These are phyloP conservation scores for Albatrellus sp. DNA, from an alignment of 1,284 basidiomycete species.

Conservation along the genomic window DNA sequence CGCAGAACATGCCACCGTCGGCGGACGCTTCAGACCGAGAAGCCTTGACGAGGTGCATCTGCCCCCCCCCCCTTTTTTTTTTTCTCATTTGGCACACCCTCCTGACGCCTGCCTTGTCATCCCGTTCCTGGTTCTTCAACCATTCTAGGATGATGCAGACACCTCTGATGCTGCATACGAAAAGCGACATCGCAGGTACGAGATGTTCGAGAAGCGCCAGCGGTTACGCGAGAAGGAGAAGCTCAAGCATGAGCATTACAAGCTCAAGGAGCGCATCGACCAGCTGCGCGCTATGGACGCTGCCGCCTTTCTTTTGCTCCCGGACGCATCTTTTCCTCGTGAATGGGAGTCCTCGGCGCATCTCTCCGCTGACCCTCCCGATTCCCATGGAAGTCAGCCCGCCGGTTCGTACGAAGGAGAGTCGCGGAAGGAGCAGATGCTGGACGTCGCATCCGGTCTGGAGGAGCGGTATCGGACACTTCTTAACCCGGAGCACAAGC, in stretches of 20 bases:
- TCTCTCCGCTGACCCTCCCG: not conserved
- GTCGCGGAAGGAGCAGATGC: constrained; percentile 55
- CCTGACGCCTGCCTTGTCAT: constrained; percentile 6
- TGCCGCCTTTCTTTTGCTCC: constrained; percentile 50
- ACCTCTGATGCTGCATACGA: constrained; percentile 80
- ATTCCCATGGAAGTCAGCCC: constrained; percentile 1
- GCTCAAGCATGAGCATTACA: constrained; percentile 82
- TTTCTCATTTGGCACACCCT: constrained; percentile 9
- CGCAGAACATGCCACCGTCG: constrained; percentile 45
- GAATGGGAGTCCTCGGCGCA: too few species aligned
- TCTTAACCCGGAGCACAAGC: constrained; percentile 47
- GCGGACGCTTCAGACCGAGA: constrained; percentile 55
- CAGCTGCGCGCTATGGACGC: constrained; percentile 67
- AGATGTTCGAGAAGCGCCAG: constrained; percentile 76
- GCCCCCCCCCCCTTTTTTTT: constrained; percentile 7
- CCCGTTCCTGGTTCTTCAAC: constrained; percentile 2
- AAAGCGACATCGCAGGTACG: constrained; percentile 76
- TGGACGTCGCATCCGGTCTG: constrained; percentile 47
- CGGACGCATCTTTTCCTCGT: constrained; percentile 35
- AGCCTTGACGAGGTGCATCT: constrained; percentile 52
- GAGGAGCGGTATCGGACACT: constrained; percentile 62
- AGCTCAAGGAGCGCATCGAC: constrained; percentile 80
- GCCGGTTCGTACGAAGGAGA: constrained; percentile 43
- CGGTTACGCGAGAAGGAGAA: constrained; percentile 83
- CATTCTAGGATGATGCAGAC: constrained; percentile 43